Percentiles rank a stretch among this genome's conserved stretches.
Conservation (phyloP, 108 stramenopile genomes). For the Fragilariopsis cylindrus region DNA sequence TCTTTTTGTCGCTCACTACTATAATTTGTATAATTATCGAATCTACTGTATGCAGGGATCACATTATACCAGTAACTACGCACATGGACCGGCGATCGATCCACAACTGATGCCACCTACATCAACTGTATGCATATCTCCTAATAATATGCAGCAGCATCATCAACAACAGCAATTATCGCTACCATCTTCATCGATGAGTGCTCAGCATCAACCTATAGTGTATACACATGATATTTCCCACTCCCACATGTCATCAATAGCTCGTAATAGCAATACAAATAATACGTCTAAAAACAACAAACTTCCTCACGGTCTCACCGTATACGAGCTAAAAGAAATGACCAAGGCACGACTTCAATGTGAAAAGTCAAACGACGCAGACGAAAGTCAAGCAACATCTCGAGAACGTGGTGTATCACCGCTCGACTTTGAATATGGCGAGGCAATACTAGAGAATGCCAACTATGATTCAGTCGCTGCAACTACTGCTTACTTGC, state of each 20-base stretch:
- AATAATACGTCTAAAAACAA: slow-evolving; percentile 16
- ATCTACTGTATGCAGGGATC: background rate
- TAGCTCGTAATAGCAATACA: background rate
- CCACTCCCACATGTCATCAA: background rate
- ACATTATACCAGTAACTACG: background rate
- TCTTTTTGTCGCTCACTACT: no score
- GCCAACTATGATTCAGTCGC: slow-evolving; percentile 20
- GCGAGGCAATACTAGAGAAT: slow-evolving; percentile 16
- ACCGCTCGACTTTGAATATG: slow-evolving; percentile 34
- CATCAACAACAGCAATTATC: slow-evolving; percentile 10
- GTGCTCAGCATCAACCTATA: no score
- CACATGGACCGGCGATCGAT: background rate
- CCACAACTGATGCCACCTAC: background rate
- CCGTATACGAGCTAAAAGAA: slow-evolving; percentile 92
- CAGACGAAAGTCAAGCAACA: background rate
- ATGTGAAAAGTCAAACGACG: slow-evolving; percentile 24
- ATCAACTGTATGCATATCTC: background rate
- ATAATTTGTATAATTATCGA: no score
- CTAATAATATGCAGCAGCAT: background rate
- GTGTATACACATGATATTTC: background rate
- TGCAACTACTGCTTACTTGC: slow-evolving; percentile 2
- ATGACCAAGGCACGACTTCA: slow-evolving; percentile 89
- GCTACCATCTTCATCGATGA: background rate
- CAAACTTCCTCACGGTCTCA: slow-evolving; percentile 88
- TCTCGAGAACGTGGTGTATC: slow-evolving; percentile 21